phyloP scores from a whole-genome alignment of 208 protist species.

The Leishmania mexicana region DNA sequence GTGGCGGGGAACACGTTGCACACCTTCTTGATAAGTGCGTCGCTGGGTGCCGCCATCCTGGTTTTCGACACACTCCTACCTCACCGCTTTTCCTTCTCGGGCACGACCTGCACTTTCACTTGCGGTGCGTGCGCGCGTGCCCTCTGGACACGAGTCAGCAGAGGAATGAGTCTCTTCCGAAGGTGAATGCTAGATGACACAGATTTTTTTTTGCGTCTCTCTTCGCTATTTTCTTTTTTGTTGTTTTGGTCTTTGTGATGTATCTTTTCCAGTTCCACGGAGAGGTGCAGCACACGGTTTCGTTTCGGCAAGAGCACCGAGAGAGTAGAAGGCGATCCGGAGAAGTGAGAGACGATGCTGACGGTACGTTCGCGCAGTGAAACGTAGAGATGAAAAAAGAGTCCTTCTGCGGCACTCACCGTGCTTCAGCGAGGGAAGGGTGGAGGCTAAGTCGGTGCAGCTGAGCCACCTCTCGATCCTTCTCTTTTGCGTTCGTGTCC shows the following conservation, averaged over 20 bases:
- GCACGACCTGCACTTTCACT: background rate
- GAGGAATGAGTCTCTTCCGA: background rate
- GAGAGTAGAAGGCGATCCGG: conserved; percentile 13
- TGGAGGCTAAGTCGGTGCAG: background rate
- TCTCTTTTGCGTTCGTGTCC: background rate
- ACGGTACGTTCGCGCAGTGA: background rate
- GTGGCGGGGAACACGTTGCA: conserved; percentile 42
- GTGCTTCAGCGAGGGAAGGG: background rate
- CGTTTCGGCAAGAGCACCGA: background rate
- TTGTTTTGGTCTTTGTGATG: background rate
- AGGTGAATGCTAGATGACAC: background rate
- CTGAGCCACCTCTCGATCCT: background rate
- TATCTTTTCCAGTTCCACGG: background rate
- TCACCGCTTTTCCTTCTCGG: too few species aligned
- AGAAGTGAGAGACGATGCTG: background rate
- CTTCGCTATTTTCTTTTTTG: background rate
- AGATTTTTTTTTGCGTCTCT: too few species aligned
- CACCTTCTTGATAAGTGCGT: conserved; percentile 41
- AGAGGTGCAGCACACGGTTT: background rate
- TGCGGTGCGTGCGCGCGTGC: background rate
- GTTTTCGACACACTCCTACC: background rate
- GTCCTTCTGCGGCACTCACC: background rate
- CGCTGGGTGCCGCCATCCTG: conserved; percentile 27
- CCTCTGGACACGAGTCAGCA: background rate
- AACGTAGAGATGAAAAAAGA: background rate